Base-by-base conservation (phyloP, 2,329 filamentous ascomycete genomes). In the Neofusicoccum ribis region DNA sequence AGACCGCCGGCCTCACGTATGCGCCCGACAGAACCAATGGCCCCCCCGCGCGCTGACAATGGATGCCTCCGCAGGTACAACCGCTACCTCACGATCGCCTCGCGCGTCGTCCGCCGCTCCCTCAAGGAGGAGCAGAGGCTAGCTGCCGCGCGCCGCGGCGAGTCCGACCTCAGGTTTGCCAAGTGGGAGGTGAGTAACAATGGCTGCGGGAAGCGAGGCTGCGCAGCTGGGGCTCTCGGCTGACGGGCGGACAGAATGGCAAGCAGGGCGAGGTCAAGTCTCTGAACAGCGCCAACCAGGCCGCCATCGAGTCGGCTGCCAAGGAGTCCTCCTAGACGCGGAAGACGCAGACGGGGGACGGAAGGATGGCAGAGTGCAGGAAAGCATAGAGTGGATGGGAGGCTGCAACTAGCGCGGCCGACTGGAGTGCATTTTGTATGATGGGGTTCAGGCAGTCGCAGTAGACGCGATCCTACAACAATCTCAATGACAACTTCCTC, bases 41-140 rank as follows among this genome's bases (percentile, higher is more conserved):
- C 47, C 17, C 27, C 11, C 37, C n/a, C 44, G 36, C 46, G 31
- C 54, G 65, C 65, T 68, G 65, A 71, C 70, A 74, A 72, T 76
- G 69, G 74, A 73, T 67, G 17, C 39, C 8, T 59, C 64, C 63
- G 78, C 80, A 99, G 95, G 85, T 99, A 99, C 92, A 99, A 99
- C 90, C 95, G 93, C 85, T 98, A 97, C 89, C 89, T 99, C 79
- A 89, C 93, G 78, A 88, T 99, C 83, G 93, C 95, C 77, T 89
- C 93, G 82, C 93, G 93, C 82, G 91, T 92, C 78, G 91, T 99
- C 80, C 95, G 96, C 84, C 91, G 92, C 80, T 96, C 93, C 80
- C 86, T 99, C 81, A 97, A 98, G 87, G 95, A 99, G 78, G 92
- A 95, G 66, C 90, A 93, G 85, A 89, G 95, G 83, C 81, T 97